Conservation (phyloP, 768 basidiomycete species). For the Pleurotus eryngii region DNA sequence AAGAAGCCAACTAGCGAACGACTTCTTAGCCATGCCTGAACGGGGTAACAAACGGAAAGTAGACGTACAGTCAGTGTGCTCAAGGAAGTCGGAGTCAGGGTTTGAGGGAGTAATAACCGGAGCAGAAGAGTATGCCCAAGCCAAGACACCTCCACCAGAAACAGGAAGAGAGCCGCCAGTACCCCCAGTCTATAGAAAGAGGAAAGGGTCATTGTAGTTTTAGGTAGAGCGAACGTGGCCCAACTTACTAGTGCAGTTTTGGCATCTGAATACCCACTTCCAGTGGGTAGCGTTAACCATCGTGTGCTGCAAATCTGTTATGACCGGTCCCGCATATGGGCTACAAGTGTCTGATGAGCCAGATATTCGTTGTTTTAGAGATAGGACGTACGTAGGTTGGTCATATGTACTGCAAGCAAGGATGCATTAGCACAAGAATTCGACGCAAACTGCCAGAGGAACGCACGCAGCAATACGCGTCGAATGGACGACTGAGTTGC, state of each 20-base stretch:
- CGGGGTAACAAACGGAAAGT: not conserved
- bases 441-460: not conserved
- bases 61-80: conserved; percentile 57
- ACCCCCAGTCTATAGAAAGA: conserved; percentile 31
- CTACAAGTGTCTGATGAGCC: conserved; percentile 16
- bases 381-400: conserved; percentile 40
- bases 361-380: not conserved
- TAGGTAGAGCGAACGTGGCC: not conserved
- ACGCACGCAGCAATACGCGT: conserved; percentile 54
- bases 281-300: conserved; percentile 58
- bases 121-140: conserved; percentile 46
- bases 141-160: conserved; percentile 35
- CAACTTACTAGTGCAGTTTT: conserved; percentile 57
- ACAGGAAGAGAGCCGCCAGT: conserved; percentile 36
- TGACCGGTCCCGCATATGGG: conserved; percentile 44
- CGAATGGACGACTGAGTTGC: conserved; percentile 47
- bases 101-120: conserved; percentile 48
- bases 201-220: not conserved
- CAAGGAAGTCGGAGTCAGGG: conserved; percentile 45
- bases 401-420: conserved; percentile 39
- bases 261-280: conserved; percentile 68
- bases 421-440: not conserved
- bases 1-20: conserved; percentile 51
- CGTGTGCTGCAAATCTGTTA: conserved; percentile 49
- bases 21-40: no score